Evolutionary conservation across 2,329 filamentous ascomycete genomes (phyloP), one percentile per base, ranked within the genome.

Genomic region (Passalora sequoiae): DNA sequence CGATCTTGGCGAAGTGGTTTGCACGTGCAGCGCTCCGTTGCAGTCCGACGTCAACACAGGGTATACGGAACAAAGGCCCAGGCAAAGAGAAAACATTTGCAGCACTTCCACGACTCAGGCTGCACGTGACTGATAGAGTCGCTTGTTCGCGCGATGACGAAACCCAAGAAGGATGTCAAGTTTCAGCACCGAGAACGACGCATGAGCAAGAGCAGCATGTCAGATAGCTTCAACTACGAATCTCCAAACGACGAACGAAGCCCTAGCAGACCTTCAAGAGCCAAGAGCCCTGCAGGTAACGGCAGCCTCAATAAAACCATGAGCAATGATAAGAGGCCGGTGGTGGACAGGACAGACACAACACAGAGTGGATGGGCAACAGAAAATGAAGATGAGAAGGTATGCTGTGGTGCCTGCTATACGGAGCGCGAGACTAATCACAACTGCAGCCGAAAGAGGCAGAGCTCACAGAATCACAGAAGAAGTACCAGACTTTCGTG

Each of bases 401-500:
- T 56, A 46, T 10, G 36, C 16, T 13, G 6, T 19, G 10, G 13
- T 22, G 13, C 9, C 10, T 4, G 16, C 38, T 16, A 16, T 16
- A 15, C 22, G 20, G 16, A 12, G 35, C 9, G n/a, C 30, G 15
- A 30, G 6, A 15, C 6, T n/a, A n/a, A n/a, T n/a, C 33, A 29
- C 24, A 15, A 6, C n/a, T 19, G 12, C 36, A 55, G 50, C 47
- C 46, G 28, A 44, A 53, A 32, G 48, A 47, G 27, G 41, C 46
- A 29, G 45, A 53, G 40, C 46, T 40, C 17, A 58, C 80, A 56
- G 92, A 96, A 50, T 96, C 94, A 66, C 89, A 97, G 65, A 97
- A 97, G 80, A 98, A 98, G 71, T 96, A 94, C 73, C 84, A 89
- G 67, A 95, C 92, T 66, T 97, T 98, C 73, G 86, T 96, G 61